phyloP scores from a whole-genome alignment of 345 rosid genomes.

The Orychophragmus violaceus region DNA sequence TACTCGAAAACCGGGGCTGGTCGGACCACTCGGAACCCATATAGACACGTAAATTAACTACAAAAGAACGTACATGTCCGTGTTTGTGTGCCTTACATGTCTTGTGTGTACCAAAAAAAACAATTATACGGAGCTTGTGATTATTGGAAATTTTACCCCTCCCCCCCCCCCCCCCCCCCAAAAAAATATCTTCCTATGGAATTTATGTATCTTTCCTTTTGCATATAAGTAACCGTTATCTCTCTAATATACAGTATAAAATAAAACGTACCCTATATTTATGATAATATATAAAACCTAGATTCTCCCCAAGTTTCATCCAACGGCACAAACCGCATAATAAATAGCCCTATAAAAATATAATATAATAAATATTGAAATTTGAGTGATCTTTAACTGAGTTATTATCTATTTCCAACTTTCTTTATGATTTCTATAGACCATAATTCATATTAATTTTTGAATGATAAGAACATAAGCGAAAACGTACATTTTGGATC shows the following conservation, averaged over 20 bases:
- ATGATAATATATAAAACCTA: conserved; percentile 20
- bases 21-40: conserved; percentile 24
- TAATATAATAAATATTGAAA: conserved; percentile 12
- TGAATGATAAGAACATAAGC: too few species aligned
- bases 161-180: too few species aligned
- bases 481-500: too few species aligned
- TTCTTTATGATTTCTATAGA: too few species aligned
- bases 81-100: conserved; percentile 15
- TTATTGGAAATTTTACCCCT: conserved; percentile 8
- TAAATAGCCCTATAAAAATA: conserved; percentile 23
- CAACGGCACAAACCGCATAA: conserved; percentile 30
- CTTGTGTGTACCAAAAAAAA: conserved; percentile 22
- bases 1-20: conserved; percentile 26
- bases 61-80: conserved; percentile 13
- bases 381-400: too few species aligned
- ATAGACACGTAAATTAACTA: conserved; percentile 13
- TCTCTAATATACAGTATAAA: background rate
- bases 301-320: conserved; percentile 28
- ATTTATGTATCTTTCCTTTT: conserved; percentile 22
- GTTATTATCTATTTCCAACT: too few species aligned
- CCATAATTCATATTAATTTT: too few species aligned
- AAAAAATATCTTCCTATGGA: conserved; percentile 1
- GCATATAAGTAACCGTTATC: conserved; percentile 9
- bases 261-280: conserved; percentile 1
- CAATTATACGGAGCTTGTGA: conserved; percentile 17